Percentiles rank a stretch among this genome's conserved stretches.
Evolutionary conservation across 768 basidiomycete species (phyloP).

Genomic region (Asterophora lycoperdoides): DNA sequence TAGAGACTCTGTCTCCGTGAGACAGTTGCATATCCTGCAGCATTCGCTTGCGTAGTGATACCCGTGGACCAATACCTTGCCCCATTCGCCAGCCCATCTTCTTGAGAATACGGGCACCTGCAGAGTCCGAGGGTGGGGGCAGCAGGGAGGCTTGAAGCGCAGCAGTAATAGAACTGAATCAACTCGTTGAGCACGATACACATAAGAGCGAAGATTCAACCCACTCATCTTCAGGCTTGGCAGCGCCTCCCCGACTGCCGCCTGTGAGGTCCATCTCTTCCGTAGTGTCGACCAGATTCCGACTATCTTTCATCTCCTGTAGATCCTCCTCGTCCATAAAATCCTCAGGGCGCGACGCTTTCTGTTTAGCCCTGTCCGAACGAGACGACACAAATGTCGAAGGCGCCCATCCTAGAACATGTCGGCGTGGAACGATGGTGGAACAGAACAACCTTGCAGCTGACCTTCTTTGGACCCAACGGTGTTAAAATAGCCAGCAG

Average conservation of each 20-base stretch:
- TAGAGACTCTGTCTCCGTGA: conserved; percentile 25
- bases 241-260: conserved; percentile 43
- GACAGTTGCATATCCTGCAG: conserved; percentile 58
- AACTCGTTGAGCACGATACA: conserved; percentile 3
- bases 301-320: conserved; percentile 70
- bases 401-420: conserved; percentile 84
- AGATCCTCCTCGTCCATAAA: conserved; percentile 99
- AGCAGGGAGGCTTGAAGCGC: conserved; percentile 64
- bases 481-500: conserved; percentile 94
- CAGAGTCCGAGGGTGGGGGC: conserved; percentile 72
- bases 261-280: conserved; percentile 71
- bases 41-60: conserved; percentile 71
- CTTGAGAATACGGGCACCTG: conserved; percentile 80
- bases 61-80: conserved; percentile 89
- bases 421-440: background rate
- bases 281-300: conserved; percentile 72
- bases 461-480: conserved; percentile 95
- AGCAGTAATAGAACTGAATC: conserved; percentile 52
- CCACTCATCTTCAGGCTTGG: conserved; percentile 53
- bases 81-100: conserved; percentile 96
- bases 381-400: conserved; percentile 91
- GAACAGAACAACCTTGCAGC: conserved; percentile 9
- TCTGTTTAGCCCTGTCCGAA: conserved; percentile 62
- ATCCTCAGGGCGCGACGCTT: conserved; percentile 71
- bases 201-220: conserved; percentile 21